Evolutionary conservation across 179 eudicot species (phyloP), one percentile per base, ranked within the genome.

Genomic region (Silene coronaria): DNA sequence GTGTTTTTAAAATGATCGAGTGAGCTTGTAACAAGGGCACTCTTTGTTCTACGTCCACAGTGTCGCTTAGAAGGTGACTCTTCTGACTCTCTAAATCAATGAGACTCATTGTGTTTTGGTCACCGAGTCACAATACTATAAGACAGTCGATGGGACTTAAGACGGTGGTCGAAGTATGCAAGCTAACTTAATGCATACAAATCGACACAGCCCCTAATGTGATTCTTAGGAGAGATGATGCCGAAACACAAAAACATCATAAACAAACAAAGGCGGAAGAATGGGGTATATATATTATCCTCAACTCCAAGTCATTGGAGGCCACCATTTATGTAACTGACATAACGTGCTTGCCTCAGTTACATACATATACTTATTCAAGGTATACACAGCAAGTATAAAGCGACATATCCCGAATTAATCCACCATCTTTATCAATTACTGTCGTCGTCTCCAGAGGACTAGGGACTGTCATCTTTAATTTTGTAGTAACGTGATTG

Each of bases 11-110:
- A 42, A 42, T 74, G 42, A 68, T 16, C 14, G 82, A 76, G 58
- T 69, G 64, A 45, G 62, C 46, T 30, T 53, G 53, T 70, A 77
- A 77, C 19, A 77, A 77, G 57, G 84, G 83, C 45, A 32, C 77
- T 23, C 76, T 73, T 61, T 28, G 38, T 65, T 69, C 74, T 74
- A 19, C 57, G 32, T 23, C 45, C 67, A 8, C 73, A 46, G 21
- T 72, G 38, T 16, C 62, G 7, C 13, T 38, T 14, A 59, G 6
- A 4, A 38, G 42, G 55, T 11, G 30, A 42, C 57, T 69, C 63
- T 71, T 72, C 66, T 58, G 75, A 74, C 55, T 73, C 64, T 79
- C 81, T 28, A 79, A 14, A 60, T 79, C 81, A 9, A 12, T 60
- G 58, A 74, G 27, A 45, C 58, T 69, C 82, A 79, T 79, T 34